These are phyloP conservation scores for Tarenaya hassleriana DNA, from an alignment of 345 rosid species.

Conservation along the genomic window DNA sequence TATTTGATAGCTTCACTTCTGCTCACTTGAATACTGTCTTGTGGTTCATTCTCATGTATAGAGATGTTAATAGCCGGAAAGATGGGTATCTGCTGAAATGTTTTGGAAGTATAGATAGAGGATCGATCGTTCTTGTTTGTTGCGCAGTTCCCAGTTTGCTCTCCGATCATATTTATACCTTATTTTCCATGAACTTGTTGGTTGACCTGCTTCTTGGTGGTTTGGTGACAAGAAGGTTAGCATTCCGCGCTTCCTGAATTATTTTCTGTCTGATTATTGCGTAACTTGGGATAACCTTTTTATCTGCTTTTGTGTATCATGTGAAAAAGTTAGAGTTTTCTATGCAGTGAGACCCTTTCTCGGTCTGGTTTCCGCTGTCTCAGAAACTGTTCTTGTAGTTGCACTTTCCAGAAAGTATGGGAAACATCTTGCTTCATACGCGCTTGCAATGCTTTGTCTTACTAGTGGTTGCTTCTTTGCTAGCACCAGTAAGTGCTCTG, in stretches of 20 bases:
- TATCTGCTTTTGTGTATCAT: conserved; percentile 8
- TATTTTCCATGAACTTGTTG: conserved; percentile 72
- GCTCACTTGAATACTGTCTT: neutral
- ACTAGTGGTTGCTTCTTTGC: conserved; percentile 99
- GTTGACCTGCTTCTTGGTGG: conserved; percentile 76
- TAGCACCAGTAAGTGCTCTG: conserved; percentile 74
- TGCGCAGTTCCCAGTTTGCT: conserved; percentile 82
- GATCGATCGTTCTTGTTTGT: neutral
- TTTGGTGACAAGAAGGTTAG: conserved; percentile 79
- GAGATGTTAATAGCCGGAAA: neutral
- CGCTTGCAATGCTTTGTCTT: conserved; percentile 97
- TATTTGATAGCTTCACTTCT: conserved; percentile 12
- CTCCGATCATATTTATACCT: conserved; percentile 86
- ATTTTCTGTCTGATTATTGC: neutral
- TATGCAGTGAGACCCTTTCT: conserved; percentile 93
- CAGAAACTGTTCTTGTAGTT: conserved; percentile 77
- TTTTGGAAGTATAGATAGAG: neutral
- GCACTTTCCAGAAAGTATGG: conserved; percentile 92
- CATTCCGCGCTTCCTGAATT: neutral
- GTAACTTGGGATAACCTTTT: conserved; percentile 8
- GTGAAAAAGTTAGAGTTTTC: conserved; percentile 70
- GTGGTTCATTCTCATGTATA: neutral
- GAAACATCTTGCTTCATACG: conserved; percentile 80
- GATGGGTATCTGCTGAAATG: neutral
- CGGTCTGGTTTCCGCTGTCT: conserved; percentile 66